Conservation (phyloP, 2,329 filamentous ascomycete genomes). For the Bipolaris gigantea region DNA sequence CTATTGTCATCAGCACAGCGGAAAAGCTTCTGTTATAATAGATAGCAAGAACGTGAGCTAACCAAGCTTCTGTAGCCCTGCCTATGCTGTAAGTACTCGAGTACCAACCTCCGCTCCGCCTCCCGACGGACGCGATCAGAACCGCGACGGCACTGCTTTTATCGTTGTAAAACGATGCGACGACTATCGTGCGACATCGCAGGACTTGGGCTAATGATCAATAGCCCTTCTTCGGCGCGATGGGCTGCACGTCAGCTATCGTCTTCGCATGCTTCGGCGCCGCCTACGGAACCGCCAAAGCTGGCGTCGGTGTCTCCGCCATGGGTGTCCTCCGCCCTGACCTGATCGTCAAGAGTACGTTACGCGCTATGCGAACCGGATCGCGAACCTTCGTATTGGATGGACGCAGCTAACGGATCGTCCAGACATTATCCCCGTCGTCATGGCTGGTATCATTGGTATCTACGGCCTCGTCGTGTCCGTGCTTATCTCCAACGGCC, state of each 20-base stretch:
- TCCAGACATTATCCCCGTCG: constrained; percentile 96
- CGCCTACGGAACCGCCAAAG: constrained; percentile 98
- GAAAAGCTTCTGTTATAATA: constrained; percentile 1
- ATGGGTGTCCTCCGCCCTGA: constrained; percentile 98
- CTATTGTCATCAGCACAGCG: constrained; percentile 18
- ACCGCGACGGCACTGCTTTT: constrained; percentile 17
- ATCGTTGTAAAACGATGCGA: constrained; percentile 15
- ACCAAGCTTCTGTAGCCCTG: constrained; percentile 66
- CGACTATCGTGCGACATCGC: constrained; percentile 3
- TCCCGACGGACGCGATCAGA: constrained; percentile 26
- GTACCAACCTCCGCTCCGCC: constrained; percentile 23
- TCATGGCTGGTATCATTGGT: constrained; percentile 99
- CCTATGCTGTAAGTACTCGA: constrained; percentile 88
- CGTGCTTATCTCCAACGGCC: constrained; percentile 58
- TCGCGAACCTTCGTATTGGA: not conserved
- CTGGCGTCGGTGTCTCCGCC: constrained; percentile 95
- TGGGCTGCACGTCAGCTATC: constrained; percentile 94
- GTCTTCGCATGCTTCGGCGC: constrained; percentile 97
- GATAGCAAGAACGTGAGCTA: constrained; percentile 30
- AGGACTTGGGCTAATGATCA: constrained; percentile 26
- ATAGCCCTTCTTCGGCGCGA: constrained; percentile 91
- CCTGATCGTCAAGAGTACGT: constrained; percentile 98
- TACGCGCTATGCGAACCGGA: not conserved
- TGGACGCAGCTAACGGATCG: constrained; percentile 15
- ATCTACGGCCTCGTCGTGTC: constrained; percentile 70